phyloP scores from a whole-genome alignment of 805 yeast species.

The Pichia sporocuriosa region DNA sequence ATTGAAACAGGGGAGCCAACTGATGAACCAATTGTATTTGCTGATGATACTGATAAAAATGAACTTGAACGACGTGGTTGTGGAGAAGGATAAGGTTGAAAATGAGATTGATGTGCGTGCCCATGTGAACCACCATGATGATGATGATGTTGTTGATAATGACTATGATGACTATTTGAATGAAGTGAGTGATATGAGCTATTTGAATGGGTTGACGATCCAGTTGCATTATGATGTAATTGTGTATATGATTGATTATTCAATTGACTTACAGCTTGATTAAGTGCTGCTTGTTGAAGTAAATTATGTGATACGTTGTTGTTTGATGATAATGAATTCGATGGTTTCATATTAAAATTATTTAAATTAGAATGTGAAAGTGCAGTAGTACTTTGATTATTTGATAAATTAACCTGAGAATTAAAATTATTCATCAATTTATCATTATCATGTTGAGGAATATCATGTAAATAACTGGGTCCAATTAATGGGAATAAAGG shows the following conservation, averaged over 20 bases:
- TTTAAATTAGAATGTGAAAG: constrained; percentile 21
- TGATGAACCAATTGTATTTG: constrained; percentile 22
- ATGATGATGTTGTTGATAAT: constrained; percentile 12
- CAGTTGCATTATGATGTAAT: constrained; percentile 21
- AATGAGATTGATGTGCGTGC: constrained; percentile 22
- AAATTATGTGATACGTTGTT: constrained; percentile 3
- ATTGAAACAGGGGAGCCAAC: constrained; percentile 21
- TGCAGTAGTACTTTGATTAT: constrained; percentile 7
- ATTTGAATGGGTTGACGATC: constrained; percentile 25
- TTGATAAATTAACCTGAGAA: too few relatives aligned
- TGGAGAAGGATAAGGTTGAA: constrained; percentile 20
- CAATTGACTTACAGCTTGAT: background rate
- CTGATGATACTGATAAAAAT: constrained; percentile 24
- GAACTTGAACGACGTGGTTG: constrained; percentile 19
- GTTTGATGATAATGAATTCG: background rate
- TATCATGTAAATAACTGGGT: constrained; percentile 21
- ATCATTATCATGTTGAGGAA: background rate
- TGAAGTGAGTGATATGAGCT: constrained; percentile 17
- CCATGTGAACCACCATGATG: constrained; percentile 19
- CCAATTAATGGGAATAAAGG: constrained; percentile 31
- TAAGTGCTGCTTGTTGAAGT: constrained; percentile 11
- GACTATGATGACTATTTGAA: constrained; percentile 10
- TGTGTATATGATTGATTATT: constrained; percentile 10
- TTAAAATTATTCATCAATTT: background rate
- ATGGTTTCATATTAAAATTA: constrained; percentile 12